These are phyloP conservation scores for Russula lepida DNA, from an alignment of 768 basidiomycete species.

Conservation along the genomic window DNA sequence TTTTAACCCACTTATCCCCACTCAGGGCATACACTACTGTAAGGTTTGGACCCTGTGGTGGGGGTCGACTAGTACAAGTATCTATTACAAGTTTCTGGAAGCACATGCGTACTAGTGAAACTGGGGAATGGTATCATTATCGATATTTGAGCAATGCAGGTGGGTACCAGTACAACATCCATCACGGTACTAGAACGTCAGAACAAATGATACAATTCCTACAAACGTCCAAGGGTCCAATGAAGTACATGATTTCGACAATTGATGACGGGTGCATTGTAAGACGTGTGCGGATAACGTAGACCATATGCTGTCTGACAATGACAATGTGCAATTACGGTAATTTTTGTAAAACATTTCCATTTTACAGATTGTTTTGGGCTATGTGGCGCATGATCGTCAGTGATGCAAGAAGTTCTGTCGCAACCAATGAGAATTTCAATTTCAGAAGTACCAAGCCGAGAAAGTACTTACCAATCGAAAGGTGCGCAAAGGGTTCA, in stretches of 20 bases:
- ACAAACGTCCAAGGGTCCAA: background rate
- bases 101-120: background rate
- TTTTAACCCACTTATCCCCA: slow-evolving; percentile 9
- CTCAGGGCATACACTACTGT: too few relatives aligned
- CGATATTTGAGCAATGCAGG: background rate
- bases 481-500: slow-evolving; percentile 44
- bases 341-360: background rate
- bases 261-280: background rate
- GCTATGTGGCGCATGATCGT: slow-evolving; percentile 23
- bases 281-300: background rate
- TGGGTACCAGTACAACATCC: background rate
- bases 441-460: background rate
- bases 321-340: background rate
- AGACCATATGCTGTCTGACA: background rate
- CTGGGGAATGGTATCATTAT: background rate
- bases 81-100: background rate
- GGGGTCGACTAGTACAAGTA: too few relatives aligned
- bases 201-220: background rate
- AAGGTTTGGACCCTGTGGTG: background rate
- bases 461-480: slow-evolving; percentile 38
- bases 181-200: background rate
- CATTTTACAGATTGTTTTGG: slow-evolving; percentile 19
- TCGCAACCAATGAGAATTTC: background rate
- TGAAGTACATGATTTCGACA: background rate
- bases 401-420: slow-evolving; percentile 20